Percentiles rank a stretch among this genome's conserved stretches.
These are phyloP conservation scores for Backusella sp. DNA, from an alignment of 192 early-diverging fungal genomes.

Conservation along the genomic window DNA sequence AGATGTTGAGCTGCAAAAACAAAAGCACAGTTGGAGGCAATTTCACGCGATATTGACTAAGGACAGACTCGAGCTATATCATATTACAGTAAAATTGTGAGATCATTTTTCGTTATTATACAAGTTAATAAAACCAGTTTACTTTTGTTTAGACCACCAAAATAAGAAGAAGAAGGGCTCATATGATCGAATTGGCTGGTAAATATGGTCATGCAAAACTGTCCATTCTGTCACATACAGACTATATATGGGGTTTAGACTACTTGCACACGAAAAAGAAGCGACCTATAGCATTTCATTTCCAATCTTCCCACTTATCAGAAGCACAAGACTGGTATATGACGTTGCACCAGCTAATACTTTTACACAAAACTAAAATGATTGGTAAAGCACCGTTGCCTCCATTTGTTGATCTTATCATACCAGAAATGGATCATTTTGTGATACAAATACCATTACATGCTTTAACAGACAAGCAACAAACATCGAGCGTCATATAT, in stretches of 20 bases:
- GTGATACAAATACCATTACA: background rate
- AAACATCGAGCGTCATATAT: background rate
- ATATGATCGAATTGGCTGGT: background rate
- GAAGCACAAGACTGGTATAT: background rate
- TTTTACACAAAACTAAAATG: background rate
- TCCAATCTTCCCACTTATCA: background rate
- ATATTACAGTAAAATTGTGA: background rate
- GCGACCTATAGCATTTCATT: background rate
- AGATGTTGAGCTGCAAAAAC: background rate
- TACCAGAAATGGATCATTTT: constrained; percentile 1
- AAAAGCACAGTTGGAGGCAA: background rate
- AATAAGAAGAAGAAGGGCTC: background rate
- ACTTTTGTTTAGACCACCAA: background rate
- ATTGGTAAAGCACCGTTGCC: background rate
- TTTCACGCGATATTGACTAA: background rate
- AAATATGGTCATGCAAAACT: background rate
- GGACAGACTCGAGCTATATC: background rate
- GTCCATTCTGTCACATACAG: background rate
- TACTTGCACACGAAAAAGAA: background rate
- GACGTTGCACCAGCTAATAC: background rate
- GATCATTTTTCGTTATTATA: background rate
- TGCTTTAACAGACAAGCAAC: background rate
- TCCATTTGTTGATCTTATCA: background rate
- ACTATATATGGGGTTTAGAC: background rate
- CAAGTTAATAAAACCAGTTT: background rate